Conservation (phyloP, 345 rosid genomes). For the Chamaenerion angustifolium region DNA sequence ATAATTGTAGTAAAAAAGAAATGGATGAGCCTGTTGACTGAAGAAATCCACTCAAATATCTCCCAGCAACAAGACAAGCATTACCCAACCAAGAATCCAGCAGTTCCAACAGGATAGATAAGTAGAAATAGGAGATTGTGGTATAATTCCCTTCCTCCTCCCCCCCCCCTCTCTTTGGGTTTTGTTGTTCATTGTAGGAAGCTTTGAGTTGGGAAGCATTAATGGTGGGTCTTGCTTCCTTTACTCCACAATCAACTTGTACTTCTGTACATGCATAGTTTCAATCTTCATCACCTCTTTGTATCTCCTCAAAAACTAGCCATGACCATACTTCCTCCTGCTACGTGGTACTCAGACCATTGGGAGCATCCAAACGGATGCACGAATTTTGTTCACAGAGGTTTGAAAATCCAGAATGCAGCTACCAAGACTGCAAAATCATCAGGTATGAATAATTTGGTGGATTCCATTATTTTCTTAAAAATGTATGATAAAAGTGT, state of each 20-base stretch:
- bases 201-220: background rate
- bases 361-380: constrained; percentile 9
- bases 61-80: constrained; percentile 1
- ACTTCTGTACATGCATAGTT: constrained; percentile 17
- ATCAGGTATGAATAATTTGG: constrained; percentile 38
- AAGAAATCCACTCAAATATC: background rate
- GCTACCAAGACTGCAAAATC: constrained; percentile 78
- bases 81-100: background rate
- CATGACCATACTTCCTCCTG: constrained; percentile 8
- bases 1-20: background rate
- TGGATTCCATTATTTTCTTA: background rate
- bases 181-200: background rate
- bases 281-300: constrained; percentile 21
- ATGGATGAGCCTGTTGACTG: constrained; percentile 5
- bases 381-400: constrained; percentile 8
- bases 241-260: constrained; percentile 23
- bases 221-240: constrained; percentile 51
- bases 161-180: too few relatives aligned
- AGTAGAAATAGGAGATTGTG: too few relatives aligned
- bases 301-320: constrained; percentile 18
- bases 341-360: constrained; percentile 7
- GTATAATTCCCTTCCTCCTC: too few relatives aligned
- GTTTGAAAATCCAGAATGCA: constrained; percentile 34
- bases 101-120: too few relatives aligned
- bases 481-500: background rate